These are phyloP conservation scores for Medakamo hakoo DNA, from an alignment of 139 green algal species.

Conservation along the genomic window DNA sequence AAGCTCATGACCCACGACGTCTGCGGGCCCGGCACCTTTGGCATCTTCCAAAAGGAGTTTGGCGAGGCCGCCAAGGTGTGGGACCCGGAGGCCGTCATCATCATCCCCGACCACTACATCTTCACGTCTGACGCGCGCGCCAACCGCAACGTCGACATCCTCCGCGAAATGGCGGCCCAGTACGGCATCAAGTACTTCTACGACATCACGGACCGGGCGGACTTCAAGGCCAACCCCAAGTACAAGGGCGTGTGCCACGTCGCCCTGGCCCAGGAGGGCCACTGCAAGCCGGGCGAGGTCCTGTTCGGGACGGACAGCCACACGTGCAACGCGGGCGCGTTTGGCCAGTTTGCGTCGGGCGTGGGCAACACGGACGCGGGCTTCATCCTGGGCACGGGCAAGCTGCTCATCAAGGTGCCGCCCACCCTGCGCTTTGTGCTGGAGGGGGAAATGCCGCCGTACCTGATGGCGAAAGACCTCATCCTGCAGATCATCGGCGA, in stretches of 20 bases:
- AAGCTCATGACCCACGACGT: slow-evolving; percentile 94
- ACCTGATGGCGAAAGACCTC: slow-evolving; percentile 79
- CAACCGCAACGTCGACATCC: slow-evolving; percentile 94
- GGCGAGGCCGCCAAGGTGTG: slow-evolving; percentile 76
- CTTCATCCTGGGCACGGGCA: slow-evolving; percentile 93
- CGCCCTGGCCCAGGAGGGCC: slow-evolving; percentile 71
- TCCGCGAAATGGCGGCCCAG: slow-evolving; percentile 26
- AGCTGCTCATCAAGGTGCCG: slow-evolving; percentile 91
- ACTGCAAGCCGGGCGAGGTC: slow-evolving; percentile 59
- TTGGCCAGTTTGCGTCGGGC: slow-evolving; percentile 89
- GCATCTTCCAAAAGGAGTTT: slow-evolving; percentile 93
- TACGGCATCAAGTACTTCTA: slow-evolving; percentile 98
- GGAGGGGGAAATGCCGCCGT: slow-evolving; percentile 86
- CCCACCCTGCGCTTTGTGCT: slow-evolving; percentile 85
- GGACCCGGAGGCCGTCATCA: slow-evolving; percentile 74
- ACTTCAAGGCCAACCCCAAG: slow-evolving; percentile 91
- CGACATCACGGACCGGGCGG: slow-evolving; percentile 72
- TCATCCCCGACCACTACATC: slow-evolving; percentile 98
- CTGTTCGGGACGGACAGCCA: slow-evolving; percentile 96
- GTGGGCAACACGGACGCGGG: slow-evolving; percentile 92
- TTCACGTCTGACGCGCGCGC: slow-evolving; percentile 81
- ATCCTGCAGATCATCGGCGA: slow-evolving; percentile 96
- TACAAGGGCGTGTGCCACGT: slow-evolving; percentile 96
- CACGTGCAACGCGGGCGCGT: slow-evolving; percentile 91
- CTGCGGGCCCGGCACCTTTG: slow-evolving; percentile 86